Conservation (phyloP, 768 basidiomycete species). For the Mrakia gelida region DNA sequence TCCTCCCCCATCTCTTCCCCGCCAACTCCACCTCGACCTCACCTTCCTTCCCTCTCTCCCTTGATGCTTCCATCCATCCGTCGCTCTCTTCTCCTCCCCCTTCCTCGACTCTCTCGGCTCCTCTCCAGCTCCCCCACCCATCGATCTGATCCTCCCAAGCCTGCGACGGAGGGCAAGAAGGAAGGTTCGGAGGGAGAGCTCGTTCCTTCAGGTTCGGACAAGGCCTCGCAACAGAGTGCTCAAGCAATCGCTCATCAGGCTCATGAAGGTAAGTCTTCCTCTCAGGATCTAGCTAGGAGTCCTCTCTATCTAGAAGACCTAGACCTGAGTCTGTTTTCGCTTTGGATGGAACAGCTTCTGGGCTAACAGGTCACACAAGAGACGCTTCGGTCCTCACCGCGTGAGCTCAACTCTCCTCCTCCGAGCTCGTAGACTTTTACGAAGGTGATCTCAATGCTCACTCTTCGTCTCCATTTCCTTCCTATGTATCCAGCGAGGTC, state of each 20-base stretch:
- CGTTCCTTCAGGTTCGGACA: slow-evolving; percentile 10
- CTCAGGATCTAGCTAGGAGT: background rate
- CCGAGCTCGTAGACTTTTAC: background rate
- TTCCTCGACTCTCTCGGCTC: background rate
- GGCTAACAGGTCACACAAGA: background rate
- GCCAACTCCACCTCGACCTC: background rate
- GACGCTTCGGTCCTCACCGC: background rate
- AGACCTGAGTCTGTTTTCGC: background rate
- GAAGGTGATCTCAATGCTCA: too few relatives aligned
- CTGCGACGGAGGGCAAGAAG: background rate
- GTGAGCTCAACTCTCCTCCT: background rate
- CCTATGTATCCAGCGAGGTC: background rate
- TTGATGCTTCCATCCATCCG: slow-evolving; percentile 1
- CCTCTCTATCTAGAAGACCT: too few relatives aligned
- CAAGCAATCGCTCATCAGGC: background rate
- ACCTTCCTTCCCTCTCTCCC: background rate
- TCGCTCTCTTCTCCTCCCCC: background rate
- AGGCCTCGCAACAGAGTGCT: slow-evolving; percentile 8
- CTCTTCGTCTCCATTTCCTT: background rate
- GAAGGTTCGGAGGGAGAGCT: background rate
- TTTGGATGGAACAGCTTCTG: background rate
- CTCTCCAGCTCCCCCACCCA: background rate
- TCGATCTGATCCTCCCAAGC: background rate
- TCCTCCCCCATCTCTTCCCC: background rate
- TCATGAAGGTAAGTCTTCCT: background rate